Evolutionary conservation across 2,329 filamentous ascomycete genomes (phyloP).

Genomic region (Venturia pyrina): DNA sequence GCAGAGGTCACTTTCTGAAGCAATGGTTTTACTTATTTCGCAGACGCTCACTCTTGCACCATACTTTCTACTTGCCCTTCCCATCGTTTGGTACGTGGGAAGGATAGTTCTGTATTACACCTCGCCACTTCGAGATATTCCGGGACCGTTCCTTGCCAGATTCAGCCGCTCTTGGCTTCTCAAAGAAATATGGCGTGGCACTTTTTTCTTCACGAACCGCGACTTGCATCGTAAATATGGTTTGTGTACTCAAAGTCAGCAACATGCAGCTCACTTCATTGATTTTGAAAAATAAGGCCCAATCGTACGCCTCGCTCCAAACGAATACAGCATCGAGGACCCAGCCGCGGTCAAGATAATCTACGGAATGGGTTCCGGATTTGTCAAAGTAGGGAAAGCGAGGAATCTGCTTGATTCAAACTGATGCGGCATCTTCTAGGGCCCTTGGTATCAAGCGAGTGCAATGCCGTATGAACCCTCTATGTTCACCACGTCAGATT

Average conservation of each 20-base stretch:
- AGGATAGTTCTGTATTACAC: not conserved
- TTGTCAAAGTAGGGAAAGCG: slow-evolving; percentile 23
- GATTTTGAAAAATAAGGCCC: slow-evolving; percentile 18
- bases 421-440: slow-evolving; percentile 15
- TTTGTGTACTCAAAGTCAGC: not conserved
- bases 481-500: slow-evolving; percentile 27
- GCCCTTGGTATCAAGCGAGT: slow-evolving; percentile 19
- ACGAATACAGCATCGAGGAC: slow-evolving; percentile 15
- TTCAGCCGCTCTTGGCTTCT: slow-evolving; percentile 38
- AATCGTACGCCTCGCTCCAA: slow-evolving; percentile 14
- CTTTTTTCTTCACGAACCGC: slow-evolving; percentile 31
- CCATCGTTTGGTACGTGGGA: not conserved
- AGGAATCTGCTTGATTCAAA: slow-evolving; percentile 13
- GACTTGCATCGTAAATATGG: slow-evolving; percentile 29
- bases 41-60: not conserved
- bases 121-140: slow-evolving; percentile 30
- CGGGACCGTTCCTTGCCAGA: slow-evolving; percentile 36
- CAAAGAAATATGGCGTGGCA: slow-evolving; percentile 24
- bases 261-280: not conserved
- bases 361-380: slow-evolving; percentile 32
- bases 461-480: slow-evolving; percentile 15
- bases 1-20: no score
- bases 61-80: not conserved
- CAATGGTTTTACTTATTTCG: not conserved
- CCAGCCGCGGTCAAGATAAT: slow-evolving; percentile 31